Percentiles rank a stretch among this genome's conserved stretches.
phyloP scores from a whole-genome alignment of 345 rosid genomes.

The Camelina sativa region DNA sequence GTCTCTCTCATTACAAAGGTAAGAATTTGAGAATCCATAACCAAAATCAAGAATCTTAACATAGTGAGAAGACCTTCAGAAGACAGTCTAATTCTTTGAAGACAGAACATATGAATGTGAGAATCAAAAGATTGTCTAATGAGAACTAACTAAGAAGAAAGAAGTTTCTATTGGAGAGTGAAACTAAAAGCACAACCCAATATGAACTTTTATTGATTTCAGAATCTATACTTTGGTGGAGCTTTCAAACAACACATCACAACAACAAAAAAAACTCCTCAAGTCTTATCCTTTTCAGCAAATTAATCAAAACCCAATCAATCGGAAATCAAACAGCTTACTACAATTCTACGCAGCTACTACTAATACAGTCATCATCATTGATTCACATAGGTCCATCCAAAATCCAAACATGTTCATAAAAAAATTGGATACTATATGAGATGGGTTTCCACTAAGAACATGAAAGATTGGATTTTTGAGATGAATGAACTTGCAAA shows the following conservation, averaged over 20 bases:
- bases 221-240: neutral
- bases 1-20: neutral
- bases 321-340: neutral
- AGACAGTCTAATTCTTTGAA: neutral
- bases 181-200: conserved; percentile 7
- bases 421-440: neutral
- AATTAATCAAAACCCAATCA: neutral
- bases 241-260: neutral
- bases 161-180: neutral
- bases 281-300: conserved; percentile 3
- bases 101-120: neutral
- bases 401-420: neutral
- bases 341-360: neutral
- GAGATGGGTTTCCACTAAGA: conserved; percentile 21
- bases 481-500: conserved; percentile 7
- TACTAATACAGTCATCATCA: neutral
- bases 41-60: conserved; percentile 4
- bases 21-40: neutral
- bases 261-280: neutral
- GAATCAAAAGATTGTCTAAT: neutral
- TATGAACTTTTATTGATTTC: neutral
- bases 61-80: neutral
- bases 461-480: neutral
- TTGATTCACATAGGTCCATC: neutral
- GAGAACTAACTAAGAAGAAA: neutral